These are phyloP conservation scores for Ceratocystis cacaofunesta DNA, from an alignment of 2,329 filamentous ascomycete species.

Conservation along the genomic window DNA sequence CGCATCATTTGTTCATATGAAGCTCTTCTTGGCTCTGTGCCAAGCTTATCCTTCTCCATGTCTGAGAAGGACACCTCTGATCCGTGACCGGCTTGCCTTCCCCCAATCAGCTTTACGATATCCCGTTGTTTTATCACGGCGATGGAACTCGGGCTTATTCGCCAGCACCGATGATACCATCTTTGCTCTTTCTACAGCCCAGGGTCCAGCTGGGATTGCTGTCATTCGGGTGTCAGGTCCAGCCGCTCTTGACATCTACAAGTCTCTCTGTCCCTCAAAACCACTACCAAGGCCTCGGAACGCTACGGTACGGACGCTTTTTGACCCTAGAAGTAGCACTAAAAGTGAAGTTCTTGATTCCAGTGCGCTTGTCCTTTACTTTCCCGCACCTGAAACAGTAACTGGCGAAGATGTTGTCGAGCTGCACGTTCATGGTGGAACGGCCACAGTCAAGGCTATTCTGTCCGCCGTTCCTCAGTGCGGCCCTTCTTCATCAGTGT, in stretches of 20 bases:
- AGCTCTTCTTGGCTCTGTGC: neutral
- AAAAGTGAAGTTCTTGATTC: conserved; percentile 53
- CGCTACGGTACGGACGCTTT: conserved; percentile 62
- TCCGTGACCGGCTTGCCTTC: neutral
- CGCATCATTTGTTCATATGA: neutral
- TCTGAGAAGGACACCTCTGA: neutral
- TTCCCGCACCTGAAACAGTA: conserved; percentile 64
- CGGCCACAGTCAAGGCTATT: conserved; percentile 76
- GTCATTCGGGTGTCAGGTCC: conserved; percentile 77
- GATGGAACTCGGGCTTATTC: conserved; percentile 5
- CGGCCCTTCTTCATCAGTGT: conserved; percentile 16
- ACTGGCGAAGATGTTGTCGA: conserved; percentile 91
- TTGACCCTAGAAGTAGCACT: conserved; percentile 31
- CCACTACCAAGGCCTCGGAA: conserved; percentile 33
- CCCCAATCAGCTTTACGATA: neutral
- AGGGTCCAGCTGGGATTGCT: conserved; percentile 77
- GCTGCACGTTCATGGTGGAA: conserved; percentile 84
- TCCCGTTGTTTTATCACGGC: neutral
- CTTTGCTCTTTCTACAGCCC: conserved; percentile 78
- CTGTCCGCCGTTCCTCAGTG: conserved; percentile 57
- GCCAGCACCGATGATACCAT: conserved; percentile 47
- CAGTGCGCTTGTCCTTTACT: conserved; percentile 66
- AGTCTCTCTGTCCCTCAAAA: conserved; percentile 34
- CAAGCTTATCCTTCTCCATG: neutral
- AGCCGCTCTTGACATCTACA: conserved; percentile 44